These are phyloP conservation scores for Stemphylium lycopersici DNA, from an alignment of 2,329 filamentous ascomycete species.

Conservation along the genomic window DNA sequence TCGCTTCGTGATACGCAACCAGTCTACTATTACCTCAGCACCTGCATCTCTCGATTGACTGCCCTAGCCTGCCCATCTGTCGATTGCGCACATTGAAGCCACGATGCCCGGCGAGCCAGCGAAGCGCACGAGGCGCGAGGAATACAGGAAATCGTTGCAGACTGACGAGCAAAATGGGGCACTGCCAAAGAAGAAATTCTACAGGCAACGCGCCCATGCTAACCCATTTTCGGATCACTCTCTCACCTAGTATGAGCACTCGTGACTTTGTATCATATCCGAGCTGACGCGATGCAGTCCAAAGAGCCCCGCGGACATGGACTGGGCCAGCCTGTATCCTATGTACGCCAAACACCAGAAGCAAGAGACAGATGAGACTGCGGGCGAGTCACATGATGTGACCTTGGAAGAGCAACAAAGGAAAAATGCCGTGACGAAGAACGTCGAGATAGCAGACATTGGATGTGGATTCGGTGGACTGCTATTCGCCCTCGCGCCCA, in stretches of 20 bases:
- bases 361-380: constrained; percentile 22
- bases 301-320: constrained; percentile 78
- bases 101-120: constrained; percentile 45
- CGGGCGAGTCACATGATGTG: constrained; percentile 29
- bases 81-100: constrained; percentile 5
- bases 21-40: constrained; percentile 27
- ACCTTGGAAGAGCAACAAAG: constrained; percentile 19
- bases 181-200: constrained; percentile 93
- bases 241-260: constrained; percentile 73
- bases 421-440: constrained; percentile 59
- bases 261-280: background rate
- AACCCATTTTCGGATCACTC: constrained; percentile 97
- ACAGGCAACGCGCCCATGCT: constrained; percentile 92
- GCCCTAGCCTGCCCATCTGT: background rate
- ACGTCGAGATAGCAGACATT: constrained; percentile 93
- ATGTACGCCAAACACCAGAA: constrained; percentile 58
- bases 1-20: constrained; percentile 22
- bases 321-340: constrained; percentile 87
- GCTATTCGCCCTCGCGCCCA: constrained; percentile 80
- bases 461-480: constrained; percentile 96
- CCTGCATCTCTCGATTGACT: constrained; percentile 3
- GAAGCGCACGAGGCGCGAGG: constrained; percentile 56
- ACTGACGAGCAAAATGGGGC: constrained; percentile 56
- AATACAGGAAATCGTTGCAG: constrained; percentile 49
- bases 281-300: constrained; percentile 63